Base-by-base conservation (phyloP, 2,329 filamentous ascomycete species). In the Teratosphaeria viscida region DNA sequence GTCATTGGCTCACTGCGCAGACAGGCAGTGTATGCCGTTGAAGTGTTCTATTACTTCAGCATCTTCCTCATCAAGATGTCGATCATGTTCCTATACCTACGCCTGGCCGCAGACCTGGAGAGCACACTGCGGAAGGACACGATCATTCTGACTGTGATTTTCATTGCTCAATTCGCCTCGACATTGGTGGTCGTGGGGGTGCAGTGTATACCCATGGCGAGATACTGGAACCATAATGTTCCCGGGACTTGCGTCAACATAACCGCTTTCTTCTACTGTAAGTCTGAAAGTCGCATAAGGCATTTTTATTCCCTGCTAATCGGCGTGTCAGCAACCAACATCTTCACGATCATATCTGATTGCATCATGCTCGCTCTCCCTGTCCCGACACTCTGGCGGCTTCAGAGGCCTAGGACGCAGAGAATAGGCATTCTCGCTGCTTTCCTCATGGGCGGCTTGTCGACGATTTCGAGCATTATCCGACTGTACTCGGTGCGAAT, bases 21-120 rank as follows among this genome's bases (percentile, higher is more conserved):
- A 6, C 57, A 68, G 67, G 61, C 66, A 11, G 62, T 70, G 49
- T 66, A 68, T 52, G 61, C 61, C 5, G 61, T 66, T 66, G 65
- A 71, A 63, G 61, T 70, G 23, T 74, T 75, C 63, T 76, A 76
- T 64, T 74, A 74, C 60, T 59, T 66, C 52, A 73, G 72, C 57
- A 74, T 76, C 58, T 75, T 73, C 70, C 71, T 69, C 54, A 68
- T 76, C 61, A 75, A 76, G 64, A 67, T 75, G 52, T 73, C 73
- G 0, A 67, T 76, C 7, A 68, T 76, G 7, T 64, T 74, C 59
- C 70, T 76, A 65, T 76, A 76, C 61, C 63, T 71, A 32, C 71
- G 73, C 35, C 69, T 76, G n/a, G 70, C 69, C 29, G 65, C 67
- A 52, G 67, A 34, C 35, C 16, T 34, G 5, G 14, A 52, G 23